phyloP scores from a whole-genome alignment of 345 rosid genomes.

The Lepidium aucheri region DNA sequence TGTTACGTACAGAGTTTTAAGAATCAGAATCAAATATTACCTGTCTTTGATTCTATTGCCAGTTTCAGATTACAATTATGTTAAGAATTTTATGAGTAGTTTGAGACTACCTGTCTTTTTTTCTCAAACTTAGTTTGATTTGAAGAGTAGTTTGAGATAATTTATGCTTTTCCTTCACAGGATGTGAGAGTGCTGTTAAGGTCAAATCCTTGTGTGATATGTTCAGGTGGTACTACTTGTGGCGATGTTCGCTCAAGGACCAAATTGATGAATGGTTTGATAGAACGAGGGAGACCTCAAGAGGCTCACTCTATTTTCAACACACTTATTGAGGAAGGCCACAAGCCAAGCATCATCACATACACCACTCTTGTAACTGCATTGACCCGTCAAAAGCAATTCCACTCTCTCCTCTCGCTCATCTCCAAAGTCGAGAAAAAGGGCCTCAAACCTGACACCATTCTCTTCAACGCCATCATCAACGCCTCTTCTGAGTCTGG shows the following conservation, averaged over 20 bases:
- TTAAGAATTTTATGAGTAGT: background rate
- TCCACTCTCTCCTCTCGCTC: slow-evolving; percentile 50
- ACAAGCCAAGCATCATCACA: slow-evolving; percentile 73
- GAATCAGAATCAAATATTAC: background rate
- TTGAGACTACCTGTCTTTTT: too few relatives aligned
- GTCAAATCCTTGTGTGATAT: slow-evolving; percentile 48
- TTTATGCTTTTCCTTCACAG: slow-evolving; percentile 17
- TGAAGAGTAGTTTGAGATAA: slow-evolving; percentile 8
- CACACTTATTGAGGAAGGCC: slow-evolving; percentile 65
- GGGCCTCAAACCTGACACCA: slow-evolving; percentile 73
- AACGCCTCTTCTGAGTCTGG: slow-evolving; percentile 87
- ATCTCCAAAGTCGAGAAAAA: slow-evolving; percentile 60
- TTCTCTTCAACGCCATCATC: slow-evolving; percentile 86
- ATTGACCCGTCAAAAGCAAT: slow-evolving; percentile 56
- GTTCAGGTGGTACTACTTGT: slow-evolving; percentile 55
- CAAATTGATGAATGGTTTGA: slow-evolving; percentile 67
- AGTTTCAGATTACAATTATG: background rate
- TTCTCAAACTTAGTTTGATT: too few relatives aligned
- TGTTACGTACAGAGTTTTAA: background rate
- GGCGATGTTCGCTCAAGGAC: slow-evolving; percentile 76
- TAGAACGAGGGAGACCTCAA: slow-evolving; percentile 64
- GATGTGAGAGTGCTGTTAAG: slow-evolving; percentile 31
- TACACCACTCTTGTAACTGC: slow-evolving; percentile 75
- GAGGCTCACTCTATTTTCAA: slow-evolving; percentile 66
- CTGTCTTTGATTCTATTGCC: background rate